Evolutionary conservation across 1,284 basidiomycete genomes (phyloP).

Genomic region (Chondrostereum purpureum): DNA sequence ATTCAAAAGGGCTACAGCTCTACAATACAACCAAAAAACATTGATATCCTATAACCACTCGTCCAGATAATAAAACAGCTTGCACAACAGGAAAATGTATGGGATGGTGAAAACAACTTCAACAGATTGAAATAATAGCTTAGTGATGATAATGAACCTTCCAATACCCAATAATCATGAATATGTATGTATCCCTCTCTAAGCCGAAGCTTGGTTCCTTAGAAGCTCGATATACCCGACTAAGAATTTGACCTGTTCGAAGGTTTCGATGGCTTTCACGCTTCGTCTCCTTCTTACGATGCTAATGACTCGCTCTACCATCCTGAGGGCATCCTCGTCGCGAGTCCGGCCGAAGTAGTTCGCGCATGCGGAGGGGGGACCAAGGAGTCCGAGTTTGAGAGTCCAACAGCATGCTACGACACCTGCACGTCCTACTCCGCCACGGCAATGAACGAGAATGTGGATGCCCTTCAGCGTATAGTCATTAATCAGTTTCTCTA

Average conservation of each 20-base stretch:
- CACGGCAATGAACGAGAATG: conserved; percentile 88
- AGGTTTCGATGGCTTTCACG: conserved; percentile 84
- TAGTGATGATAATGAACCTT: no score
- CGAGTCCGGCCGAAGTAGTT: neutral
- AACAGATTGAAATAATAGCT: no score
- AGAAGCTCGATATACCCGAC: conserved; percentile 74
- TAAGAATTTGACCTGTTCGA: conserved; percentile 86
- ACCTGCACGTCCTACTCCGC: conserved; percentile 92
- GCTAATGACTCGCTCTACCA: conserved; percentile 70
- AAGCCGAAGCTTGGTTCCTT: conserved; percentile 23
- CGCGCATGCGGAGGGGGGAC: conserved; percentile 19
- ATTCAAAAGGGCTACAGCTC: no score
- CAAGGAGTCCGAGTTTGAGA: conserved; percentile 84
- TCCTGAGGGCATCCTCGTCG: conserved; percentile 41
- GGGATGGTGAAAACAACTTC: no score
- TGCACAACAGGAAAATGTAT: no score
- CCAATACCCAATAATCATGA: no score
- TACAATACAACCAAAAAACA: no score
- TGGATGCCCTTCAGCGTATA: conserved; percentile 76
- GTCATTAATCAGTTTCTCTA: conserved; percentile 62
- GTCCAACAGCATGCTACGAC: conserved; percentile 92
- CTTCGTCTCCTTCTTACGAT: conserved; percentile 74
- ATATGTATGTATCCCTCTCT: no score
- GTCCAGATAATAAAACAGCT: no score
- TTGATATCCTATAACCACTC: no score